Conservation (phyloP, 2,329 filamentous ascomycete species). For the Calycina herbarum region DNA sequence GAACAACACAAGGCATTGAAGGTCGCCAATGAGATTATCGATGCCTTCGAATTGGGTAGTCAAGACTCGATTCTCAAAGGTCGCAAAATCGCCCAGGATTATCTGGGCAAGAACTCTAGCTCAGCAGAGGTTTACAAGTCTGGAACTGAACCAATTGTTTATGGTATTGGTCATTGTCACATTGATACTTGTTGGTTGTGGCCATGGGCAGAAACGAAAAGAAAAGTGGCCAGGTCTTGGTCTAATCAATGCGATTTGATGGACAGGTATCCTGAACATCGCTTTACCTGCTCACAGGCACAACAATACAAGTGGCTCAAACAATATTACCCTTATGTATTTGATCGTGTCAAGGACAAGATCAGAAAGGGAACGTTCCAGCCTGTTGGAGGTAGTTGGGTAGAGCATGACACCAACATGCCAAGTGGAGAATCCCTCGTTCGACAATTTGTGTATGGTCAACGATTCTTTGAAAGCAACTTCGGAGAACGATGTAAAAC, state of each 20-base stretch:
- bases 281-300: slow-evolving; percentile 89
- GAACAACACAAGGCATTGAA: slow-evolving; percentile 84
- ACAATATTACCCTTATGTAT: slow-evolving; percentile 81
- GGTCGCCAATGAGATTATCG: slow-evolving; percentile 84
- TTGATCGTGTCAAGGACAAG: slow-evolving; percentile 87
- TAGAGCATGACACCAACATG: slow-evolving; percentile 98
- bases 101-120: slow-evolving; percentile 78
- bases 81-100: slow-evolving; percentile 79
- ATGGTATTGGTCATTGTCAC: slow-evolving; percentile 91
- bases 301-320: slow-evolving; percentile 99
- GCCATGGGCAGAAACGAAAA: slow-evolving; percentile 97
- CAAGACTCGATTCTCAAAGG: slow-evolving; percentile 76
- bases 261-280: slow-evolving; percentile 90
- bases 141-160: slow-evolving; percentile 74
- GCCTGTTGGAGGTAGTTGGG: slow-evolving; percentile 96
- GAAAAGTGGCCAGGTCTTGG: slow-evolving; percentile 95
- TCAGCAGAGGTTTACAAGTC: slow-evolving; percentile 81
- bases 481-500: slow-evolving; percentile 88
- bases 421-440: slow-evolving; percentile 93
- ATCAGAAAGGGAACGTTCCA: slow-evolving; percentile 90
- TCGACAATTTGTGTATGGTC: slow-evolving; percentile 92
- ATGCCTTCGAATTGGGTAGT: slow-evolving; percentile 80
- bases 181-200: slow-evolving; percentile 99
- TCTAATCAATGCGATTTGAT: slow-evolving; percentile 94
- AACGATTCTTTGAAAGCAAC: slow-evolving; percentile 89